phyloP scores from a whole-genome alignment of 768 basidiomycete genomes.

The Tylopilus felleus region DNA sequence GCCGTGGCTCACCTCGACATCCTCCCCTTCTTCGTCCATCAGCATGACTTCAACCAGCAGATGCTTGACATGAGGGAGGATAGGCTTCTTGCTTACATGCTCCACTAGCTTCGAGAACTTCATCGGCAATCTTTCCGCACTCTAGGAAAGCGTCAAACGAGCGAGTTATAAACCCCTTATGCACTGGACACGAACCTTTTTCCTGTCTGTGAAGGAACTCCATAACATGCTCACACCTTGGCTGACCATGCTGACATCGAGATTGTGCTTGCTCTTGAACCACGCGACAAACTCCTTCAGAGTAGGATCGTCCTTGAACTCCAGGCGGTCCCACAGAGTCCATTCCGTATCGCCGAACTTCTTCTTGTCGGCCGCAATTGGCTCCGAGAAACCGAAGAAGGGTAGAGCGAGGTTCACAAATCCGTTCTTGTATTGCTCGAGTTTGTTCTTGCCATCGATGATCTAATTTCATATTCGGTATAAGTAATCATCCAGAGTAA shows the following conservation, averaged over 20 bases:
- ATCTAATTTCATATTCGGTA: conserved; percentile 46
- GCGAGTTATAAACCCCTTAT: neutral
- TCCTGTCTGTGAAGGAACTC: conserved; percentile 89
- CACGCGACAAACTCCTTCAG: conserved; percentile 78
- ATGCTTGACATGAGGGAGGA: conserved; percentile 78
- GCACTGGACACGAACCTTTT: conserved; percentile 60
- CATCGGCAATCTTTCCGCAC: conserved; percentile 84
- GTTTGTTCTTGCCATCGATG: conserved; percentile 90
- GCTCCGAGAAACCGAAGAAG: conserved; percentile 99
- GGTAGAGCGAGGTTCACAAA: conserved; percentile 97
- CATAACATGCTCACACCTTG: conserved; percentile 98
- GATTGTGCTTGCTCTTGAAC: conserved; percentile 81
- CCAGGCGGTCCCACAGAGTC: conserved; percentile 98
- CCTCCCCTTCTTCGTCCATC: conserved; percentile 87
- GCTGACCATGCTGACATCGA: conserved; percentile 93
- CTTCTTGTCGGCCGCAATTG: conserved; percentile 82
- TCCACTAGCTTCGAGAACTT: conserved; percentile 90
- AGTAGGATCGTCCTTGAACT: conserved; percentile 86
- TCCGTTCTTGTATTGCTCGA: conserved; percentile 97
- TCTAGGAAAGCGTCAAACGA: conserved; percentile 43
- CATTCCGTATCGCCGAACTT: conserved; percentile 89
- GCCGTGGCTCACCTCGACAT: conserved; percentile 71
- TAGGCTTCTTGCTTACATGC: conserved; percentile 90
- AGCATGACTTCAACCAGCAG: conserved; percentile 94
- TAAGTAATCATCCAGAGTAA: conserved; percentile 2